Evolutionary conservation across 208 protist species (phyloP), one percentile per base, ranked within the genome.

Genomic region (Leishmania major): DNA sequence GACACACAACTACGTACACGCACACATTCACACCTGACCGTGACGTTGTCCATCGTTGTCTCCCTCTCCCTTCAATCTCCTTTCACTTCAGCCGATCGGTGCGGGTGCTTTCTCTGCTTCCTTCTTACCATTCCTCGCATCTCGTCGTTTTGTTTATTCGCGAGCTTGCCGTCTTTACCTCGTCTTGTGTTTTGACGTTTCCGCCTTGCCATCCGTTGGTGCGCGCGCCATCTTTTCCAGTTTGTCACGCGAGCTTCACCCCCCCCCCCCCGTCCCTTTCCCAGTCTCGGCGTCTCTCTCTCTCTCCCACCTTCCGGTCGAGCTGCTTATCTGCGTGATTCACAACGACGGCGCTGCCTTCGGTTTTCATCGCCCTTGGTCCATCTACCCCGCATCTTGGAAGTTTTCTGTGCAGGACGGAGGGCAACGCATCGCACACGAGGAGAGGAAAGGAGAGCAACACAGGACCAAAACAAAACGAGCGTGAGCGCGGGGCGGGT

Each of bases 291-390:
- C 67, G 5, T n/a, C 66, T 31, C 25, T 25, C 5, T 47, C 25
- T 79, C 72, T 84, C 59, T 53, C n/a, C 25, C 51, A 31, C 51
- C 51, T 70, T 40, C 62, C 17, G 40, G 15, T n/a, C 40, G 35
- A n/a, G 53, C 35, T 35, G 15, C 35, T 28, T 67, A 37, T 59
- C 25, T 53, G 49, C 53, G 77, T n/a, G 7, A 67, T 77, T 77
- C 37, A 10, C 71, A 40, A 43, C 47, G 2, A n/a, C 37, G 40
- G 4, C 17, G 67, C 25, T n/a, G 67, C 40, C 67, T 72, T 72
- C 22, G 15, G 11, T 72, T 22, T 72, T n/a, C 17, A n/a, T 47
- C 37, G 40, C 40, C 37, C 22, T n/a, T 28, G 43, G 67, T n/a
- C 67, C 8, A 72, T 72, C 25, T 43, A 43, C 40, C 40, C 37